Evolutionary conservation across 148 eudicot species (phyloP), one percentile per base, ranked within the genome.

Genomic region (Selenicereus undatus): DNA sequence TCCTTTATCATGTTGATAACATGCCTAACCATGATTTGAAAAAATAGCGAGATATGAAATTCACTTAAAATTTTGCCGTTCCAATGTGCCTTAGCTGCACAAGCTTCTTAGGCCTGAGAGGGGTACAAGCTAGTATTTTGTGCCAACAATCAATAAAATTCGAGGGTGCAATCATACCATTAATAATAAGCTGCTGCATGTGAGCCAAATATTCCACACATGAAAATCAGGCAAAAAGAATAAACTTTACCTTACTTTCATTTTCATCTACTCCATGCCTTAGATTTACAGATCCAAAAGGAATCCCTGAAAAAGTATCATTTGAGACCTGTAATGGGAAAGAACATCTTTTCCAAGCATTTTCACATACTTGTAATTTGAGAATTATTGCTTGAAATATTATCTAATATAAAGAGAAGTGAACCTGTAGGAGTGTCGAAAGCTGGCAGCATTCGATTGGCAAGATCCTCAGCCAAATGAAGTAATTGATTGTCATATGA

Each of bases 351-450:
- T 74, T 62, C 51, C 52, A 35, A 51, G 27, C 29, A 11, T 22
- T 71, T 20, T 71, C 21, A 20, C 45, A 39, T 20, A 36, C 50
- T 39, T 17, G 50, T 1, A 36, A 36, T 8, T 71, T 71, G 27
- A 71, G 24, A 16, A 36, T 39, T 71, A 71, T 11, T 16, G 21
- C 42, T 70, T 27, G 18, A 4, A 48, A 29, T 11, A 68, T 29
- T 68, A 68, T 39, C 5, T 7, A 39, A 39, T 39, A 39, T 39
- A 39, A 39, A 39, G 43, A 39, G 7, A 39, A 39, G 43, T 7
- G 51, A 73, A 96, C 99, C 99, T 86, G 99, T 93, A 81, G 99
- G 99, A 86, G 99, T 96, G 83, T 96, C 99, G 83, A 96, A 96
- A 81, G 99, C 99, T 76, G 99, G 99, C 62, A 96, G 84, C 80